Evolutionary conservation across 2,329 filamentous ascomycete species (phyloP).

Genomic region (Elsinoe batatas): DNA sequence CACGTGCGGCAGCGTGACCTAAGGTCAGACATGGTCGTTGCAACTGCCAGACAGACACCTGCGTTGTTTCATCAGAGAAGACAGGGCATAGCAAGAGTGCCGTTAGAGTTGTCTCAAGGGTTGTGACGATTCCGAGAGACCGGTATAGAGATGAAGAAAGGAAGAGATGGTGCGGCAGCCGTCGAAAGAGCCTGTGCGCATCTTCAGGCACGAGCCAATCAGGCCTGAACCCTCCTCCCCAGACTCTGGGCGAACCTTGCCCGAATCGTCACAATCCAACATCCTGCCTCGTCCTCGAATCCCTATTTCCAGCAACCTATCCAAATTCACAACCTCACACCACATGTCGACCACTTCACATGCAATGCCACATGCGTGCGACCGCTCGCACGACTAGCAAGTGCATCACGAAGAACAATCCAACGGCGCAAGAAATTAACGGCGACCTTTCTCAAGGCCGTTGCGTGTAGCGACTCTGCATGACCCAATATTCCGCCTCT

Average conservation of each 20-base stretch:
- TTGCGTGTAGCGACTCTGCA: slow-evolving; percentile 11
- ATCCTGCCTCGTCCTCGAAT: slow-evolving; percentile 4
- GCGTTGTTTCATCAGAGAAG: not conserved
- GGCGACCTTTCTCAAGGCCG: slow-evolving; percentile 1
- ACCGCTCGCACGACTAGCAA: not conserved
- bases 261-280: slow-evolving; percentile 9
- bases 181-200: not conserved
- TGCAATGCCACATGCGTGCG: not conserved
- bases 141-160: not conserved
- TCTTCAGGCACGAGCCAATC: slow-evolving; percentile 10
- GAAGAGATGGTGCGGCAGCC: not conserved
- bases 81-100: not conserved
- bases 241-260: not conserved
- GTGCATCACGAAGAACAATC: slow-evolving; percentile 4
- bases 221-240: not conserved
- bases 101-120: slow-evolving; percentile 10
- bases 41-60: not conserved
- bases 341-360: not conserved
- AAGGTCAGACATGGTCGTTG: slow-evolving; percentile 2
- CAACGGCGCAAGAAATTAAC: slow-evolving; percentile 4
- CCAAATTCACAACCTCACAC: not conserved
- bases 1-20: not conserved
- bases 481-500: slow-evolving; percentile 4
- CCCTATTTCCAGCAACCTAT: slow-evolving; percentile 4
- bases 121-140: not conserved